Base-by-base conservation (phyloP, 2,329 filamentous ascomycete genomes). In the Nectriaceae sp. region DNA sequence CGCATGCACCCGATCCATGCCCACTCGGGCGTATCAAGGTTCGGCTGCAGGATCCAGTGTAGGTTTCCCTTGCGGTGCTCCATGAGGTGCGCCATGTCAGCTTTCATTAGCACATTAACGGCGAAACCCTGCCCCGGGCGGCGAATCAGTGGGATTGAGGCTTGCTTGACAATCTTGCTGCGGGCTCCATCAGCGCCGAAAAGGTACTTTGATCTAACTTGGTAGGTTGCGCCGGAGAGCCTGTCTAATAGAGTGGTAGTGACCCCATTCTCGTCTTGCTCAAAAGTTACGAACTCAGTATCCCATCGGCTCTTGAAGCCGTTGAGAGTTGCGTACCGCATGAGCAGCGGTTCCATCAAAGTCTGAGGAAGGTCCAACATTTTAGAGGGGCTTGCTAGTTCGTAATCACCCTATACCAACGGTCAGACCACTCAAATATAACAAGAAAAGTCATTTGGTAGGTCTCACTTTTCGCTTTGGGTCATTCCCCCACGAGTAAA, bases 31-130 rank as follows among this genome's bases (percentile, higher is more conserved):
- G 76, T 67, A 44, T 80, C 74, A 3, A 62, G 64, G 47, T 82
- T 76, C 0, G 83, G 81, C 53, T 77, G 74, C 59, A 85, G 69
- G 2, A 83, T 69, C 76, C 80, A 84, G 60, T 87, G 82, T 16
- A 86, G 68, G 56, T 84, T 85, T 0, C 82, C 83, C 21, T 69
- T 72, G 0, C 82, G 71, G 43, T 73, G 65, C 44, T 75, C 62
- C 24, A 82, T 70, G 11, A 77, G 61, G 50, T 79, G 72, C 3
- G 67, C 64, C 21, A 85, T 64, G 57, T 83, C 78, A 0, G 72
- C 73, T 36, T 74, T 63, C 40, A 73, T 61, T 4, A 74, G 51
- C 2, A 76, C 63, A 43, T 76, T 76, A 42, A 70, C 52, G 2
- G 73, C 73, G 4, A 68, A 33, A 0, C 71, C 72, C 20, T 65